A percentile compares a stretch with the other conserved stretches of the same genome.
These are phyloP conservation scores for Exsudoporus frostii DNA, from an alignment of 768 basidiomycete species.

Conservation along the genomic window DNA sequence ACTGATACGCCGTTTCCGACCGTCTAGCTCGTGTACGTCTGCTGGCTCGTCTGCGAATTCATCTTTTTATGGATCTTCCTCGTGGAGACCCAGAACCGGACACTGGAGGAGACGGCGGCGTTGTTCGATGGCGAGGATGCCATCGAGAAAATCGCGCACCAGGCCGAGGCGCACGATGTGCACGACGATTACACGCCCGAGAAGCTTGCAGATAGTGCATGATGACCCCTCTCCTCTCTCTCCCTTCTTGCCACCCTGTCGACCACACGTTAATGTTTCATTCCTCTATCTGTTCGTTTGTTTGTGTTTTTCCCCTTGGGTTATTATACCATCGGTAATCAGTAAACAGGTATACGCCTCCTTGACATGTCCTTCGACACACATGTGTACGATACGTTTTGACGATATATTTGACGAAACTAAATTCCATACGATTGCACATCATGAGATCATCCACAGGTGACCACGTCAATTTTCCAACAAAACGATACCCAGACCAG, in stretches of 20 bases:
- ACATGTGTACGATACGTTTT: slow-evolving; percentile 1
- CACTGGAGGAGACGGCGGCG: slow-evolving; percentile 79
- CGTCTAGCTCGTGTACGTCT: slow-evolving; percentile 59
- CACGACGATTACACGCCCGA: slow-evolving; percentile 16
- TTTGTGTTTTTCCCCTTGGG: background rate
- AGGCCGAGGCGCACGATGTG: slow-evolving; percentile 18
- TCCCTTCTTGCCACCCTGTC: background rate
- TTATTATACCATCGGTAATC: background rate
- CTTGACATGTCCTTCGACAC: background rate
- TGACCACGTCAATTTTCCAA: background rate
- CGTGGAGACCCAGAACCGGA: slow-evolving; percentile 68
- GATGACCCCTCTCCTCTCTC: background rate
- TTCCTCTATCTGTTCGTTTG: background rate
- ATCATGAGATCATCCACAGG: background rate
- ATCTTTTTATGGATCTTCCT: slow-evolving; percentile 65
- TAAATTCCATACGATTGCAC: background rate
- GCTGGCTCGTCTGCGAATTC: slow-evolving; percentile 65
- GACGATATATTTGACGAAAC: background rate
- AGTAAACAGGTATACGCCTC: background rate
- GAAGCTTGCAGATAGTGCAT: slow-evolving; percentile 16
- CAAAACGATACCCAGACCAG: background rate
- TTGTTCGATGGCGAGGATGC: slow-evolving; percentile 72
- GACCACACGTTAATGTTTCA: background rate
- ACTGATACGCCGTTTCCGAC: background rate
- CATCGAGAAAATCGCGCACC: slow-evolving; percentile 33